Conservation (phyloP, 139 green algal genomes). For the Chlamydomonas sphaeroides region DNA sequence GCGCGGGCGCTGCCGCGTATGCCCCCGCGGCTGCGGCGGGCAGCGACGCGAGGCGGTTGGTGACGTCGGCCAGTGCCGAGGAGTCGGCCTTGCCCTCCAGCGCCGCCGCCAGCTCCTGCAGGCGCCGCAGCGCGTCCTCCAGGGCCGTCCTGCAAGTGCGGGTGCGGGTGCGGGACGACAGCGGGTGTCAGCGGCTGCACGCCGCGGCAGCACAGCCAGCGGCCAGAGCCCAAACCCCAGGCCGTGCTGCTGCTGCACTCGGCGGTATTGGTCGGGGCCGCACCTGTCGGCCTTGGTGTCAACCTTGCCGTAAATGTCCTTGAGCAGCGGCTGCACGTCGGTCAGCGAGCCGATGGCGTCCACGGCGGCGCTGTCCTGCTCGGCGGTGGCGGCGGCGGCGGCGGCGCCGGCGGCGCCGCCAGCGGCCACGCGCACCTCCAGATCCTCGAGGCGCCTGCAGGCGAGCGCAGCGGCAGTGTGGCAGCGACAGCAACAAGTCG, state of each 20-base stretch:
- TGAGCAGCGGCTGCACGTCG: constrained; percentile 37
- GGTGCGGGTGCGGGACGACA: too few species aligned
- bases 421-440: constrained; percentile 7
- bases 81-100: constrained; percentile 25
- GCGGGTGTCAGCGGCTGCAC: too few species aligned
- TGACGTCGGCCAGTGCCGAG: background rate
- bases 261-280: too few species aligned
- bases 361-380: background rate
- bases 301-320: constrained; percentile 12
- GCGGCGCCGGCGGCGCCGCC: background rate
- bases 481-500: too few species aligned
- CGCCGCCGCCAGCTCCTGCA: constrained; percentile 19
- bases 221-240: too few species aligned
- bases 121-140: constrained; percentile 15
- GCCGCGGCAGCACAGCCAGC: too few species aligned
- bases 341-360: constrained; percentile 18
- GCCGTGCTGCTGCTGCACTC: too few species aligned
- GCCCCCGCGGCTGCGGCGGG: background rate
- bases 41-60: background rate
- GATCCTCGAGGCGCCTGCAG: constrained; percentile 13
- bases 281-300: constrained; percentile 31
- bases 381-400: background rate
- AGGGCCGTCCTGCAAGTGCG: constrained; percentile 18
- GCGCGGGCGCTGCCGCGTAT: background rate
- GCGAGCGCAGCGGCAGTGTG: background rate